Evolutionary conservation across 768 basidiomycete genomes (phyloP).

Genomic region (Ramaria rubella): DNA sequence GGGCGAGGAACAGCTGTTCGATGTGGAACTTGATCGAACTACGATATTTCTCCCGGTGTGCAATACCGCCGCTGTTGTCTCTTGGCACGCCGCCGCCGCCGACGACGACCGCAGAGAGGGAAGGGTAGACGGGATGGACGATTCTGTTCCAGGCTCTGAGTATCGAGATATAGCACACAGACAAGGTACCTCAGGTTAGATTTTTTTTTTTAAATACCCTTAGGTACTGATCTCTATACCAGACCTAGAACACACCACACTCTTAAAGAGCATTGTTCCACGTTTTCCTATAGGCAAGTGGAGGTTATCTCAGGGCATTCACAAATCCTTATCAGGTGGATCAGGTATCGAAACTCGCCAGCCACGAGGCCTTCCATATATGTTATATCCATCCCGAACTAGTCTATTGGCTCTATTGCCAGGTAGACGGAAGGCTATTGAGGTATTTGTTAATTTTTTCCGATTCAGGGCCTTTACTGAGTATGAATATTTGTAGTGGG

Average conservation of each 20-base stretch:
- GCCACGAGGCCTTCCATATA: constrained; percentile 31
- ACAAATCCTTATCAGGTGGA: not conserved
- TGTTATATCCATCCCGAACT: constrained; percentile 28
- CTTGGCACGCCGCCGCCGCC: constrained; percentile 16
- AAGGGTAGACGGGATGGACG: not conserved
- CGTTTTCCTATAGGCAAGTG: constrained; percentile 37
- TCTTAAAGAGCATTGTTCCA: constrained; percentile 31
- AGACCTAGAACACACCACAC: not conserved
- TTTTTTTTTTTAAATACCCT: not conserved
- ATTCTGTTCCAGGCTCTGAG: not conserved
- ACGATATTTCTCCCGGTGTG: constrained; percentile 31
- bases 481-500: constrained; percentile 30
- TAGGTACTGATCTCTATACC: not conserved
- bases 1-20: constrained; percentile 46
- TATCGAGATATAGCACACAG: not conserved
- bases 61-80: constrained; percentile 8
- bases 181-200: not conserved
- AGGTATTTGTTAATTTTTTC: constrained; percentile 24
- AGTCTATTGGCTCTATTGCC: constrained; percentile 32
- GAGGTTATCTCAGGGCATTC: not conserved
- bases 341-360: constrained; percentile 33
- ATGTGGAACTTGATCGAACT: constrained; percentile 41
- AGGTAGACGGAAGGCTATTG: constrained; percentile 43
- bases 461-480: not conserved
- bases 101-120: not conserved